Evolutionary conservation across 2,329 filamentous ascomycete species (phyloP).

Genomic region (Nigrospora sphaerica): DNA sequence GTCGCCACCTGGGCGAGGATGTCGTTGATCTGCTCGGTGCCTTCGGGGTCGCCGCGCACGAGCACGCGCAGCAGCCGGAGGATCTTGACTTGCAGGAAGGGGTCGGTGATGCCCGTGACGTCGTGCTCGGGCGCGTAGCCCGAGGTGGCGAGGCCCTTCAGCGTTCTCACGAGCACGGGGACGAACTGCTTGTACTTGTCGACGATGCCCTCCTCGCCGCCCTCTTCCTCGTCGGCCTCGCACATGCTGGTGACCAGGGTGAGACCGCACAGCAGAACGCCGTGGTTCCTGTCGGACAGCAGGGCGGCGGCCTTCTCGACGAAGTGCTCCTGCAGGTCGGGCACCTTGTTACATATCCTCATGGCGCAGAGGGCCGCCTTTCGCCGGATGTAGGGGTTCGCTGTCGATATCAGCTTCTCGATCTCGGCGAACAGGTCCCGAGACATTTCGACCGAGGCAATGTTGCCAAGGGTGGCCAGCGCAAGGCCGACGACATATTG

Average conservation of each 20-base stretch:
- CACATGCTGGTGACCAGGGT: slow-evolving; percentile 89
- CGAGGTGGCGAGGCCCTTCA: slow-evolving; percentile 89
- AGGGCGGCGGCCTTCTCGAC: slow-evolving; percentile 86
- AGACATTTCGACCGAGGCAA: slow-evolving; percentile 97
- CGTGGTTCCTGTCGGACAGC: slow-evolving; percentile 89
- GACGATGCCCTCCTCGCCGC: slow-evolving; percentile 80
- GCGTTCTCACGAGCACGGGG: slow-evolving; percentile 77
- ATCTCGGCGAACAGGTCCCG: slow-evolving; percentile 95
- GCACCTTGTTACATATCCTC: slow-evolving; percentile 97
- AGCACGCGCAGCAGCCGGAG: slow-evolving; percentile 79
- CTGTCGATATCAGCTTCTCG: slow-evolving; percentile 82
- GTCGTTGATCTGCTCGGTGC: slow-evolving; percentile 97
- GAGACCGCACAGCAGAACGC: slow-evolving; percentile 85
- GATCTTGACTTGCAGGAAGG: slow-evolving; percentile 96
- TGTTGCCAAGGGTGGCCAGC: slow-evolving; percentile 93
- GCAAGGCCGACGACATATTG: slow-evolving; percentile 97
- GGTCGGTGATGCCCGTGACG: slow-evolving; percentile 95
- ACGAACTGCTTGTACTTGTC: slow-evolving; percentile 86
- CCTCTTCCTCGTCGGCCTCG: slow-evolving; percentile 88
- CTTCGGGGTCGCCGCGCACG: slow-evolving; percentile 75
- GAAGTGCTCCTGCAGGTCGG: slow-evolving; percentile 95
- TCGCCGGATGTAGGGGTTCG: slow-evolving; percentile 95
- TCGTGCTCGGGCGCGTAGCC: slow-evolving; percentile 98
- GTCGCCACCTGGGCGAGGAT: slow-evolving; percentile 96
- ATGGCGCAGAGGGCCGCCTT: slow-evolving; percentile 99